Conservation (phyloP, 1,284 basidiomycete species). For the Mycena sp. region DNA sequence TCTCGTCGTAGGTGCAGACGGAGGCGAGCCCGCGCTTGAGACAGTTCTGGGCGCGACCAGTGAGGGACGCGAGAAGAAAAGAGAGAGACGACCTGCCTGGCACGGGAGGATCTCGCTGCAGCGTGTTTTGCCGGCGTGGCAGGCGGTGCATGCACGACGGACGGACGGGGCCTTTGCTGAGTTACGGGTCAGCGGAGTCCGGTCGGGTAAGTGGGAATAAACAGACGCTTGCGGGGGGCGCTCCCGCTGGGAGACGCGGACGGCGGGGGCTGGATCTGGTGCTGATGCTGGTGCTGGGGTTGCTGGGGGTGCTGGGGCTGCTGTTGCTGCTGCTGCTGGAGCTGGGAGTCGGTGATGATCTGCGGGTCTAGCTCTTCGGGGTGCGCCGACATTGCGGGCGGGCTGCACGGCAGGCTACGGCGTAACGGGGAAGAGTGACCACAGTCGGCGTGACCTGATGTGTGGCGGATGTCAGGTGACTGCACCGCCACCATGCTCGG, state of each 20-base stretch:
- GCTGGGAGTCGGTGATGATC: conserved; percentile 45
- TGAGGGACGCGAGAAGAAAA: not conserved
- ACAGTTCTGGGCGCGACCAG: conserved; percentile 63
- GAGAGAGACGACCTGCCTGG: conserved; percentile 59
- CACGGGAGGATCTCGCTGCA: conserved; percentile 82
- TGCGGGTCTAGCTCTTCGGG: conserved; percentile 64
- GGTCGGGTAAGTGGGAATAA: not conserved
- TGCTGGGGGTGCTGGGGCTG: conserved; percentile 67
- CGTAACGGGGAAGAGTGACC: too few relatives aligned
- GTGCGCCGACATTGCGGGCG: conserved; percentile 73
- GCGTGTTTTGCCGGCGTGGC: conserved; percentile 81
- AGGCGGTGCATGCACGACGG: conserved; percentile 78
- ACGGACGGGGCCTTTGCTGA: conserved; percentile 81
- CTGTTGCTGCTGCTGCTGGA: conserved; percentile 7
- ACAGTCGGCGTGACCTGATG: too few relatives aligned
- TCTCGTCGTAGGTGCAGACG: conserved; percentile 79
- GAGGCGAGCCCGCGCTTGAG: conserved; percentile 77
- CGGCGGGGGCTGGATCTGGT: conserved; percentile 46
- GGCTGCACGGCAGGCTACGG: too few relatives aligned
- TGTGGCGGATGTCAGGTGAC: too few relatives aligned
- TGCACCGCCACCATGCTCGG: too few relatives aligned
- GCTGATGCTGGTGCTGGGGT: conserved; percentile 45
- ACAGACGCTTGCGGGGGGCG: conserved; percentile 23
- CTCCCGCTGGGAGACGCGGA: not conserved
- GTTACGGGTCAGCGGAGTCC: conserved; percentile 9